A percentile compares a stretch with the other conserved stretches of the same genome.
phyloP scores from a whole-genome alignment of 31 red algal genomes.

The Odonthalia washingtoniensis region DNA sequence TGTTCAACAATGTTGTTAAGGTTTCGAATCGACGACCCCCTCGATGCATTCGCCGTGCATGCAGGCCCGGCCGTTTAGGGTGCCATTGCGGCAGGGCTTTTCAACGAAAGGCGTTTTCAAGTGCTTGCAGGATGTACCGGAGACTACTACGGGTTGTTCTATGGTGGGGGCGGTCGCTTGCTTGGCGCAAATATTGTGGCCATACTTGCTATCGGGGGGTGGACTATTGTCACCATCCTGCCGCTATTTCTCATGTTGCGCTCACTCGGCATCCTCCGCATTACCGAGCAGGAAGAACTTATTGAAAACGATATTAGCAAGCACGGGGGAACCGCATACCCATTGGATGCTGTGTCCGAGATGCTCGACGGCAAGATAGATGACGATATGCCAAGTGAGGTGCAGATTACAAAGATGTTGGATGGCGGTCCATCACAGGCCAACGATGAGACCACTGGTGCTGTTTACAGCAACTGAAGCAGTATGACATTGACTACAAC shows the following conservation, averaged over 20 bases:
- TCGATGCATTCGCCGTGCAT: too few relatives aligned
- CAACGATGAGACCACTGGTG: too few relatives aligned
- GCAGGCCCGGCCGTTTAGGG: slow-evolving; percentile 77
- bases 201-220: slow-evolving; percentile 25
- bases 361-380: too few relatives aligned
- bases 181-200: slow-evolving; percentile 54
- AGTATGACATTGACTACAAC: too few relatives aligned
- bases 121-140: slow-evolving; percentile 24
- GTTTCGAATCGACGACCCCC: too few relatives aligned
- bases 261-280: slow-evolving; percentile 62
- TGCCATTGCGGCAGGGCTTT: slow-evolving; percentile 50
- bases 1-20: too few relatives aligned
- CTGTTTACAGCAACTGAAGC: too few relatives aligned
- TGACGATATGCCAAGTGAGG: too few relatives aligned
- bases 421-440: too few relatives aligned
- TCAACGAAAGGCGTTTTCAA: slow-evolving; percentile 51
- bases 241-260: slow-evolving; percentile 70
- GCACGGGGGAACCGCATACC: slow-evolving; percentile 89
- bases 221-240: slow-evolving; percentile 50
- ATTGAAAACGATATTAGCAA: slow-evolving; percentile 82
- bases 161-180: slow-evolving; percentile 57
- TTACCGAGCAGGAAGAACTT: slow-evolving; percentile 82
- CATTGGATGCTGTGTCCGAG: slow-evolving; percentile 74
- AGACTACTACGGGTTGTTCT: slow-evolving; percentile 49
- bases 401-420: too few relatives aligned